Base-by-base conservation (phyloP, 495 filamentous ascomycete species). In the Annulohypoxylon moriforme region DNA sequence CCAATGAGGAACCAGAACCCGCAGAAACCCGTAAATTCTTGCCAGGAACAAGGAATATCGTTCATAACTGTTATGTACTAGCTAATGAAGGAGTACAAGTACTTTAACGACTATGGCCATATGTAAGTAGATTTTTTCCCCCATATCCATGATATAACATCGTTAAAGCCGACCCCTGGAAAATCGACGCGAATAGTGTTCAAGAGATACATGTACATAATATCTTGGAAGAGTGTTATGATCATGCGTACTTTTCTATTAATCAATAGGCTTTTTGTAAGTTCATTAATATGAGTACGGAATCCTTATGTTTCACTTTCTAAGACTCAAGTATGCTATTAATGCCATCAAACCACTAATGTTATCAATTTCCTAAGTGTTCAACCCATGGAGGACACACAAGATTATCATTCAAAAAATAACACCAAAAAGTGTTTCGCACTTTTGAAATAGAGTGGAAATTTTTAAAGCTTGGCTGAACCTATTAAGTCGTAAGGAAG, bases 11-110 rank as follows among this genome's bases (percentile, higher is more conserved):
- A 53, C 55, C 34, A 70, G 61, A 56, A 25, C 33, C 60, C 42
- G 50, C 40, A 47, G 60, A 22, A 56, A 25, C 24, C 59, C 42
- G 50, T 31, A 47, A 64, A 29, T 27, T 68, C 44, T 25, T 68
- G 69, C 58, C 42, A 72, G 64, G 69, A 68, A 72, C 69, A 67
- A 64, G 69, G 60, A 47, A 67, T 56, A 16, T 42, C 42, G 22
- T 64, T 27, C 44, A 31, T 60, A 24, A 24, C 38, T 55, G 38
- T 47, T 24, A 44, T n/a, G 40, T n/a, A 44, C 40, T 44, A 44
- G 4, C 10, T 44, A n/a, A 46, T 33, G 6, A 13, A 9, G 14
- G 29, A 38, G 16, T 4, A 64, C 8, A 44, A 10, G 55, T 59
- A 67, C 53, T 40, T n/a, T 10, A 5, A 11, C 33, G n/a, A n/a